Conservation (phyloP, 2,329 filamentous ascomycete genomes). For the Sphaceloma murrayae region DNA sequence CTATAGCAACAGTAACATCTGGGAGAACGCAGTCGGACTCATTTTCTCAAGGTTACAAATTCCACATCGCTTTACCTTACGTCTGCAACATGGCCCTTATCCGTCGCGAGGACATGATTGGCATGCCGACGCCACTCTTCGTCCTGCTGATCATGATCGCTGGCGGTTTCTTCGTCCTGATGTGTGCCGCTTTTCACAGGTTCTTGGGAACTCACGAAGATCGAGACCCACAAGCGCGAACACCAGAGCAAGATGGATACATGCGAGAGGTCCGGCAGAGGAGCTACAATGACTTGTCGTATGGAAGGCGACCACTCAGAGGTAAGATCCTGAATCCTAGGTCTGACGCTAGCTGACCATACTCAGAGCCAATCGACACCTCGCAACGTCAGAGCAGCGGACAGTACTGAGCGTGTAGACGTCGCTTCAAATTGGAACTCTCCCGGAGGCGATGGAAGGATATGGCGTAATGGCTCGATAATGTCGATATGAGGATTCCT, state of each 20-base stretch:
- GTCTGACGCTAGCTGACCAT: not conserved
- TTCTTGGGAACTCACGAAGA: not conserved
- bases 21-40: no score
- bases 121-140: constrained; percentile 1
- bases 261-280: constrained; percentile 14
- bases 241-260: constrained; percentile 12
- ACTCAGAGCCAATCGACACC: constrained; percentile 1
- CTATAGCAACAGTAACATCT: no score
- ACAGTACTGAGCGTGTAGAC: not conserved
- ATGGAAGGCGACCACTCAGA: not conserved
- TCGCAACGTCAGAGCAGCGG: constrained; percentile 2
- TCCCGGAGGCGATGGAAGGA: not conserved
- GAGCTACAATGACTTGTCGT: constrained; percentile 6
- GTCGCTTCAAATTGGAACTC: not conserved
- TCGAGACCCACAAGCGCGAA: constrained; percentile 1
- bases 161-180: constrained; percentile 14
- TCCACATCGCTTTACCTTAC: not conserved
- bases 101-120: constrained; percentile 9
- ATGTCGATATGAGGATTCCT: not conserved
- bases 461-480: not conserved
- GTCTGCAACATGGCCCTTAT: not conserved
- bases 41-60: no score
- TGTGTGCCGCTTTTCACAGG: constrained; percentile 13
- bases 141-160: constrained; percentile 9
- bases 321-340: not conserved